Evolutionary conservation across 2,329 filamentous ascomycete species (phyloP).

Genomic region (Exophiala mesophila): DNA sequence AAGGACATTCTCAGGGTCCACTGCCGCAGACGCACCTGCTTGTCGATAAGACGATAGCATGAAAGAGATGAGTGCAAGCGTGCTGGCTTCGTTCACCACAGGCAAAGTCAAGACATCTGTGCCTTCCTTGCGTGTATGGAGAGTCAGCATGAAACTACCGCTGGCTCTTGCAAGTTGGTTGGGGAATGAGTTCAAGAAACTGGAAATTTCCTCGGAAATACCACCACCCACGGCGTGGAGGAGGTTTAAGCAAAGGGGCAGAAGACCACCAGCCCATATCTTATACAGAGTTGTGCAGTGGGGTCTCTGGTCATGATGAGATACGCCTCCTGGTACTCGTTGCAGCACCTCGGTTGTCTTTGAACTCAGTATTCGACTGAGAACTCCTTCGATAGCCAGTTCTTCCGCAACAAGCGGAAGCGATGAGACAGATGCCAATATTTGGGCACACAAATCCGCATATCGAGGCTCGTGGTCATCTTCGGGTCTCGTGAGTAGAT

Average conservation of each 20-base stretch:
- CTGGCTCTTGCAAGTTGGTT: conserved; percentile 69
- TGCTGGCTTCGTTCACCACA: conserved; percentile 29
- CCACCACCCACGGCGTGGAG: conserved; percentile 74
- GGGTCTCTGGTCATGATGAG: conserved; percentile 70
- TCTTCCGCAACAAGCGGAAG: conserved; percentile 80
- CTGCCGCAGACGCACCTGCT: conserved; percentile 57
- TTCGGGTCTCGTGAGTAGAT: conserved; percentile 64
- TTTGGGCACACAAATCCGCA: conserved; percentile 83
- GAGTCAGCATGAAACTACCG: conserved; percentile 58
- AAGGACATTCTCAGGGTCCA: conserved; percentile 60
- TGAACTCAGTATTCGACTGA: conserved; percentile 73
- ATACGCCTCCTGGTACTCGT: conserved; percentile 56
- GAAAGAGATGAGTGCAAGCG: conserved; percentile 67
- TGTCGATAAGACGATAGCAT: conserved; percentile 64
- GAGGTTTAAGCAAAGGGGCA: conserved; percentile 85
- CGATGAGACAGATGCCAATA: conserved; percentile 80
- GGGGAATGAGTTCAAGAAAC: conserved; percentile 86
- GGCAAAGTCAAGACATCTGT: conserved; percentile 37
- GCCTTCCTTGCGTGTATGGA: conserved; percentile 34
- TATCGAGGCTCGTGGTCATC: conserved; percentile 72
- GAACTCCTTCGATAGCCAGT: conserved; percentile 78
- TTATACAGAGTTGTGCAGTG: conserved; percentile 70
- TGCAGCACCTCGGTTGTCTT: conserved; percentile 75
- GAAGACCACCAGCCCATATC: conserved; percentile 83
- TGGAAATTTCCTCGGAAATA: conserved; percentile 76